Conservation (phyloP, 768 basidiomycete species). For the Boletus pseudopeckii region DNA sequence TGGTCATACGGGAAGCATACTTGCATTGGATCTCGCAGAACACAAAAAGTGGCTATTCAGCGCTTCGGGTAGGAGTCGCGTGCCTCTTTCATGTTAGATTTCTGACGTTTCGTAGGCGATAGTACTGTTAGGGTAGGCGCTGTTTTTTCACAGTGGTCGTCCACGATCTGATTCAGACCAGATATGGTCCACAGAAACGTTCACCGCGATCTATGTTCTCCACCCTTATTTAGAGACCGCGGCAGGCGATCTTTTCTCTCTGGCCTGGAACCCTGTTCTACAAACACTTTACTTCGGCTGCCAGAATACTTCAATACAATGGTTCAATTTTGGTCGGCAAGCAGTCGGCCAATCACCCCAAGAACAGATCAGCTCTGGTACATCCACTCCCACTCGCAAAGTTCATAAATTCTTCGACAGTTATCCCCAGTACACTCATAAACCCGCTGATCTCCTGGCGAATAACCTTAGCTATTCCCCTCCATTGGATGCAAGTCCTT, state of each 20-base stretch:
- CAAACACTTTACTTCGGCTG: conserved; percentile 83
- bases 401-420: conserved; percentile 92
- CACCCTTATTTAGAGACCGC: conserved; percentile 75
- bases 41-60: conserved; percentile 87
- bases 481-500: conserved; percentile 31
- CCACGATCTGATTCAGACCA: conserved; percentile 28
- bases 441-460: conserved; percentile 64
- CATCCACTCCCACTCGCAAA: conserved; percentile 42
- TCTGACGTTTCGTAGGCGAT: conserved; percentile 53
- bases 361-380: conserved; percentile 25
- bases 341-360: neutral
- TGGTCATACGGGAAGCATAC: conserved; percentile 83
- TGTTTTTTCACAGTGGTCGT: neutral
- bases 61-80: conserved; percentile 61
- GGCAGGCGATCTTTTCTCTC: conserved; percentile 84
- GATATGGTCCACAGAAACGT: conserved; percentile 78
- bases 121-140: conserved; percentile 75
- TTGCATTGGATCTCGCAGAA: conserved; percentile 71
- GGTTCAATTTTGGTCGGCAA: conserved; percentile 58
- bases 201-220: conserved; percentile 67
- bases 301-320: conserved; percentile 91
- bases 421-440: conserved; percentile 69
- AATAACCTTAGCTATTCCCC: conserved; percentile 45
- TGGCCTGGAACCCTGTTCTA: conserved; percentile 68
- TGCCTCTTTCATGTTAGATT: neutral